Base-by-base conservation (phyloP, 2,329 filamentous ascomycete species). In the Scedosporium aurantiacum region DNA sequence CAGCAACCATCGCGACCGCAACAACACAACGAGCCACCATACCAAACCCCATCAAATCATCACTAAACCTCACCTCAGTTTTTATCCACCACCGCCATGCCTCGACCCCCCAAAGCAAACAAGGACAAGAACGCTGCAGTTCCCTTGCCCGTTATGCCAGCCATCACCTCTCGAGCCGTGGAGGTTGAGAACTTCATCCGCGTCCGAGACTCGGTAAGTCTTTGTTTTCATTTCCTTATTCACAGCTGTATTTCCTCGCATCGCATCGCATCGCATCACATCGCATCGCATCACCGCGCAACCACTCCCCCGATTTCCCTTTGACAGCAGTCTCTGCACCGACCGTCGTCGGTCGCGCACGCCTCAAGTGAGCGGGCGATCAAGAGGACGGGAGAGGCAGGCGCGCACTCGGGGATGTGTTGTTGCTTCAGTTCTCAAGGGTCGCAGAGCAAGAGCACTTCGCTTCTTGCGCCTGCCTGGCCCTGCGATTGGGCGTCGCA, bases 121-220 rank as follows among this genome's bases (percentile, higher is more conserved):
- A 71, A 74, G 64, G 72, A 72, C 64, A 72, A 72, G 68, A 67
- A 73, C 45, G 66, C 72, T 61, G 73, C 76, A 57, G 67, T 70
- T 62, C 74, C 78, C 67, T 74, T 75, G 62, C 70, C 76, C 25
- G 71, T 75, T 16, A 54, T 61, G 8, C 37, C 52, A 27, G 63
- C 64, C 65, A 41, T 50, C 32, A 52, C 60, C 10, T 58, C 59
- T 6, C 61, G 62, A 12, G 69, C 78, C 50, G 83, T 89, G 65
- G 84, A 90, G 64, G 80, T 88, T 62, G 87, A 90, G 63, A 87
- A 90, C 73, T 93, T 93, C 72, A 82, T 90, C 63, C 82, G 87
- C 70, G 90, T 91, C 57, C 84, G 90, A 69, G 90, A 95, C 72
- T 87, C 85, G 72, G 91, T 95, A 86, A 82, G 89, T 77, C 62